Evolutionary conservation across 1,284 basidiomycete species (phyloP).

Genomic region (Exobasidium cylindrosporum): DNA sequence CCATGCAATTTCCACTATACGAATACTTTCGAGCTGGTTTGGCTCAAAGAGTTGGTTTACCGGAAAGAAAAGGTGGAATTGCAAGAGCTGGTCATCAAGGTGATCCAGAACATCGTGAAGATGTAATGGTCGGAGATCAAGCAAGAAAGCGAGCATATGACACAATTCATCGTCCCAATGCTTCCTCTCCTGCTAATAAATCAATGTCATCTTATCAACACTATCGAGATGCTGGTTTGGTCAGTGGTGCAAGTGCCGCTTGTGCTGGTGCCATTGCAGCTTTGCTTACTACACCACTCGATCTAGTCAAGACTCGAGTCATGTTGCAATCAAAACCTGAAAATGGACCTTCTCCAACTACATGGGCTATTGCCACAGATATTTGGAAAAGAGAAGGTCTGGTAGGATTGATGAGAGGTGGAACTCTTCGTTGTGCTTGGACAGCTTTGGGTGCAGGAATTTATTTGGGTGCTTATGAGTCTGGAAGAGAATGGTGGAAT

Average conservation of each 20-base stretch:
- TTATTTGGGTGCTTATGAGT: slow-evolving; percentile 45
- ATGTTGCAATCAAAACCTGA: slow-evolving; percentile 65
- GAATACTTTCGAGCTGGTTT: slow-evolving; percentile 31
- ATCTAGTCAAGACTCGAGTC: slow-evolving; percentile 93
- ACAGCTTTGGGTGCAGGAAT: slow-evolving; percentile 47
- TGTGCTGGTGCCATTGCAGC: slow-evolving; percentile 82
- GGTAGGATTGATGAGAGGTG: slow-evolving; percentile 35
- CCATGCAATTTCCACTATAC: slow-evolving; percentile 48
- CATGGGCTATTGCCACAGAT: slow-evolving; percentile 7
- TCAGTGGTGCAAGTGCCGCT: slow-evolving; percentile 33
- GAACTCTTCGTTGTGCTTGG: slow-evolving; percentile 37
- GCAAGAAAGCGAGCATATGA: slow-evolving; percentile 9
- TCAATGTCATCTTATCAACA: slow-evolving; percentile 20
- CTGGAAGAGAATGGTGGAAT: slow-evolving; percentile 46
- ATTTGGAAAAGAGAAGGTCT: slow-evolving; percentile 33
- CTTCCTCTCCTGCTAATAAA: slow-evolving; percentile 14
- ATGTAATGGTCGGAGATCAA: background rate
- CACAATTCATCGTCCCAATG: background rate
- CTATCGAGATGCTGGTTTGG: slow-evolving; percentile 32
- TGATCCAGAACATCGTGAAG: background rate
- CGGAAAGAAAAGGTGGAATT: background rate
- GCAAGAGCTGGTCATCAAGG: slow-evolving; percentile 8
- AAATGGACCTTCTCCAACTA: background rate
- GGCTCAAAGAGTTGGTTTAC: background rate
- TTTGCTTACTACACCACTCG: slow-evolving; percentile 85